Evolutionary conservation across 768 basidiomycete genomes (phyloP).

Genomic region (Saitozyma sp.): DNA sequence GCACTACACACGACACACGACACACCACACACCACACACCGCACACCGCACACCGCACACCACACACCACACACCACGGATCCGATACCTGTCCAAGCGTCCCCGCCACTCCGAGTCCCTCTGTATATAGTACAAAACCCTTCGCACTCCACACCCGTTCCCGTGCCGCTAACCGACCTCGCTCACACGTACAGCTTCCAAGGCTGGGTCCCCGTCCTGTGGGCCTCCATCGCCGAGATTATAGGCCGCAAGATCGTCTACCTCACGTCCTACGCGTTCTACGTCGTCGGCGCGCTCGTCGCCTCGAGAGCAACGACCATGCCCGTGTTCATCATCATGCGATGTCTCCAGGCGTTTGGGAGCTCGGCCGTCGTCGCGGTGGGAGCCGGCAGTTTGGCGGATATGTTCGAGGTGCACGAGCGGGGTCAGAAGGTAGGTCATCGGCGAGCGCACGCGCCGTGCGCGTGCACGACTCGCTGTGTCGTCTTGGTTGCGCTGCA

Average conservation of each 20-base stretch:
- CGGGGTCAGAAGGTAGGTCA: slow-evolving; percentile 45
- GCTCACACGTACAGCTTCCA: slow-evolving; percentile 24
- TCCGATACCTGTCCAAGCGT: too few species aligned
- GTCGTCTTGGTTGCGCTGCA: not conserved
- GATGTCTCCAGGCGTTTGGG: slow-evolving; percentile 49
- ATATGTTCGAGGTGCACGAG: slow-evolving; percentile 52
- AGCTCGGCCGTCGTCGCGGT: slow-evolving; percentile 46
- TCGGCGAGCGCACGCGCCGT: not conserved
- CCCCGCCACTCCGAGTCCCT: too few species aligned
- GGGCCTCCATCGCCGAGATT: slow-evolving; percentile 45
- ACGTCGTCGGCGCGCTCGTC: slow-evolving; percentile 46
- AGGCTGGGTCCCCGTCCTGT: slow-evolving; percentile 42
- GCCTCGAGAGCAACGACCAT: slow-evolving; percentile 46
- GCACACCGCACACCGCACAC: too few species aligned
- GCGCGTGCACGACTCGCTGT: not conserved
- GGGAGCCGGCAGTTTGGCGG: slow-evolving; percentile 51
- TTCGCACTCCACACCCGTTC: too few species aligned
- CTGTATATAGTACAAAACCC: too few species aligned
- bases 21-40: too few species aligned
- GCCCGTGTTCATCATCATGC: slow-evolving; percentile 47
- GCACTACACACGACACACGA: too few species aligned
- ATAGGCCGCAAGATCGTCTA: slow-evolving; percentile 50
- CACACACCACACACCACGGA: too few species aligned
- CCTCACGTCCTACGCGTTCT: slow-evolving; percentile 49
- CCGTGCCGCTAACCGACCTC: not conserved